phyloP scores from a whole-genome alignment of 1,284 basidiomycete genomes.

The Pyrrhoderma lamaoense region DNA sequence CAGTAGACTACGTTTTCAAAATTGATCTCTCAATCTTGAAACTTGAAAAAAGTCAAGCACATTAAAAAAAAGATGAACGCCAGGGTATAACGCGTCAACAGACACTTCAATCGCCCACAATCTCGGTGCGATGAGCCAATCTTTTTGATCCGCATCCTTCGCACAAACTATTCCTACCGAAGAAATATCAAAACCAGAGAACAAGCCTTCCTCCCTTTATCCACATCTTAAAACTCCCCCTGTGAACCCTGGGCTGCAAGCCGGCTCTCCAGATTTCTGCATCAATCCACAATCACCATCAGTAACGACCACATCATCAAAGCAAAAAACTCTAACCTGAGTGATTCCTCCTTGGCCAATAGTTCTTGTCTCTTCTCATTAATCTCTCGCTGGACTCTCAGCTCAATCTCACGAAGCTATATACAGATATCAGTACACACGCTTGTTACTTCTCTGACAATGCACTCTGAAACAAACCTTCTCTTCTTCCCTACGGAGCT shows the following conservation, averaged over 20 bases:
- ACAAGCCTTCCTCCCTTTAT: background rate
- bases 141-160: background rate
- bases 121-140: conserved; percentile 3
- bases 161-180: background rate
- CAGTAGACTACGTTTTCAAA: conserved; percentile 3
- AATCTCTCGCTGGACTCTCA: conserved; percentile 98
- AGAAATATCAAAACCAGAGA: conserved; percentile 5
- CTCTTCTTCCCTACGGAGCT: conserved; percentile 95
- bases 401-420: conserved; percentile 93
- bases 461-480: conserved; percentile 45
- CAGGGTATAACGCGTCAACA: conserved; percentile 13
- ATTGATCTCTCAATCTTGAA: too few relatives aligned
- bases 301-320: conserved; percentile 1
- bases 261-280: conserved; percentile 82
- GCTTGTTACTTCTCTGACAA: background rate
- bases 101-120: conserved; percentile 9
- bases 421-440: background rate
- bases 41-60: too few relatives aligned
- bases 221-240: conserved; percentile 22
- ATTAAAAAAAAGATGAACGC: background rate
- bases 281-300: conserved; percentile 12
- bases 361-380: conserved; percentile 98
- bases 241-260: conserved; percentile 77
- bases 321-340: conserved; percentile 44
- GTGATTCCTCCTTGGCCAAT: conserved; percentile 86